Conservation (phyloP, 202 grass and related monocot genomes). For the Zizania palustris region DNA sequence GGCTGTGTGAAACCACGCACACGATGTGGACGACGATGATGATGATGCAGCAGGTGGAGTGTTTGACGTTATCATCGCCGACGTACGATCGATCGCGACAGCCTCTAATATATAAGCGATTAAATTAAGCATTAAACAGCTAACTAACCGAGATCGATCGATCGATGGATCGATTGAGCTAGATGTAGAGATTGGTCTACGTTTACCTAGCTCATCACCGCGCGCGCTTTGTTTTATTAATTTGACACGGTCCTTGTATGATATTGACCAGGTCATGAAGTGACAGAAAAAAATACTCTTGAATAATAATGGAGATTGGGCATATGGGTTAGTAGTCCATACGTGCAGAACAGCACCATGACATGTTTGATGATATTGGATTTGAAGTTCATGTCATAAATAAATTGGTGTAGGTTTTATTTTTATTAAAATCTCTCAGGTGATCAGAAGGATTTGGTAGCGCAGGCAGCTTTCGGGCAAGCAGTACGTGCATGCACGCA, state of each 20-base stretch:
- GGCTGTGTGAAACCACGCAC: slow-evolving; percentile 37
- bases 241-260: background rate
- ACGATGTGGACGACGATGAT: background rate
- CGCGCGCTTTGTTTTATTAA: background rate
- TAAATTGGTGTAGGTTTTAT: too few relatives aligned
- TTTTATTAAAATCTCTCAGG: background rate
- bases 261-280: background rate
- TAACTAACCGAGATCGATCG: background rate
- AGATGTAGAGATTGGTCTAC: background rate
- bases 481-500: slow-evolving; percentile 38
- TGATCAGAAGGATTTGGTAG: background rate
- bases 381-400: too few relatives aligned
- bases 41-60: background rate
- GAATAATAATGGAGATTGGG: background rate
- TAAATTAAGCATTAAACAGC: background rate
- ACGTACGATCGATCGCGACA: background rate
- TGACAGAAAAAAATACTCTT: background rate
- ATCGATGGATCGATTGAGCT: too few relatives aligned
- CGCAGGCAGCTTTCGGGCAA: background rate
- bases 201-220: background rate
- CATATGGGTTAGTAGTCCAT: background rate
- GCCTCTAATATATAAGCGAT: background rate
- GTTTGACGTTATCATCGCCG: too few relatives aligned
- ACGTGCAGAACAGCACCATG: background rate
- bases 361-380: too few relatives aligned